A percentile compares a stretch with the other conserved stretches of the same genome.
phyloP scores from a whole-genome alignment of 2,329 filamentous ascomycete genomes.

The Cercospora sp. region DNA sequence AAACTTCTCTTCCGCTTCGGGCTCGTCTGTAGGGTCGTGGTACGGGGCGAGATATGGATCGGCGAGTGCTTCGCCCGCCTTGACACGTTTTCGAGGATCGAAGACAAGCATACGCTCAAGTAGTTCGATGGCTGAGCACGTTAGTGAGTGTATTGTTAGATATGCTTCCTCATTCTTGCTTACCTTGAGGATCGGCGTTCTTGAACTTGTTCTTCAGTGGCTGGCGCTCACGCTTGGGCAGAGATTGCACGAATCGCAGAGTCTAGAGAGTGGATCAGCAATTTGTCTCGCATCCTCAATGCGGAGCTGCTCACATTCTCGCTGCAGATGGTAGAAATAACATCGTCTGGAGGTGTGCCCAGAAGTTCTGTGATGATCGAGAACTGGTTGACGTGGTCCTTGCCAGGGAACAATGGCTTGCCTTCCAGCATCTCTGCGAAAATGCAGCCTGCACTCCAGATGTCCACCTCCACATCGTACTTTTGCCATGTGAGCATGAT shows the following conservation, averaged over 20 bases:
- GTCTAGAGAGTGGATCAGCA: slow-evolving; percentile 59
- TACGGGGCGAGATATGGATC: slow-evolving; percentile 96
- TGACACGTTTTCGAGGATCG: slow-evolving; percentile 93
- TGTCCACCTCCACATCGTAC: slow-evolving; percentile 98
- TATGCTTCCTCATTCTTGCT: not conserved
- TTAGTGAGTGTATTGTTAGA: slow-evolving; percentile 29
- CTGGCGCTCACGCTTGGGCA: slow-evolving; percentile 90
- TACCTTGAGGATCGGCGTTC: slow-evolving; percentile 72
- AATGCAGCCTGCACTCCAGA: slow-evolving; percentile 98
- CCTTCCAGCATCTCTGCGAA: slow-evolving; percentile 99
- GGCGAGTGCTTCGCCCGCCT: slow-evolving; percentile 78
- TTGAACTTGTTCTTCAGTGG: slow-evolving; percentile 87
- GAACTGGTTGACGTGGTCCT: slow-evolving; percentile 99
- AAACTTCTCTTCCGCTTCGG: slow-evolving; percentile 93
- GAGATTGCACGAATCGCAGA: slow-evolving; percentile 91
- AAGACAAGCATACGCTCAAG: slow-evolving; percentile 98
- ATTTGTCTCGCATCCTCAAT: slow-evolving; percentile 10
- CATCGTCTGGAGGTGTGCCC: slow-evolving; percentile 94
- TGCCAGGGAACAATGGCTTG: slow-evolving; percentile 96
- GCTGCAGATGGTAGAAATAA: slow-evolving; percentile 97
- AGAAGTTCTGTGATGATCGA: slow-evolving; percentile 98
- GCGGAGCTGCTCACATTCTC: slow-evolving; percentile 71
- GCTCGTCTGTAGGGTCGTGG: slow-evolving; percentile 96
- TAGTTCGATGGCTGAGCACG: slow-evolving; percentile 68
- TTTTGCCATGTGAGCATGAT: slow-evolving; percentile 99